phyloP scores from a whole-genome alignment of 768 basidiomycete species.

The Leccinellum albellum region DNA sequence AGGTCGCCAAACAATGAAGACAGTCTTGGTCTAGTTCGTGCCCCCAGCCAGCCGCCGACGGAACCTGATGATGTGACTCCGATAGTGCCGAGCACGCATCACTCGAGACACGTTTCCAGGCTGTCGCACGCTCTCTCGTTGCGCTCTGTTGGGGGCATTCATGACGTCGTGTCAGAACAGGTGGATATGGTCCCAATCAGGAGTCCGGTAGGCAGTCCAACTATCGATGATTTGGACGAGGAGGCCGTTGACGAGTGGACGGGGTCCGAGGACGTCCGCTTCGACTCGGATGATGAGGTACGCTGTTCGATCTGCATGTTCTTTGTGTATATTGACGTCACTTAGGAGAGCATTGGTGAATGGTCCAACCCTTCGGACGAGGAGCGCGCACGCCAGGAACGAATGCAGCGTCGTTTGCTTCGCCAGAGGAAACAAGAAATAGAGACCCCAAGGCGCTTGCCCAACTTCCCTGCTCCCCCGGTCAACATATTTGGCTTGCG shows the following conservation, averaged over 20 bases:
- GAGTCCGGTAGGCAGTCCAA: conserved; percentile 31
- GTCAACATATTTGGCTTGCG: conserved; percentile 43
- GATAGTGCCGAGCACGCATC: conserved; percentile 47
- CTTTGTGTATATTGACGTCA: conserved; percentile 6
- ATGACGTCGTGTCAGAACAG: conserved; percentile 31
- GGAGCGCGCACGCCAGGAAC: conserved; percentile 69
- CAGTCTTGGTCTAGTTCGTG: conserved; percentile 15
- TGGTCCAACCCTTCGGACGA: conserved; percentile 92
- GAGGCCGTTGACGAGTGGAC: conserved; percentile 71
- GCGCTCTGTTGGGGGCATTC: conserved; percentile 54
- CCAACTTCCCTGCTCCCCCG: conserved; percentile 79
- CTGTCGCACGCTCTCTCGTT: conserved; percentile 67
- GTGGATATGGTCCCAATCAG: conserved; percentile 30
- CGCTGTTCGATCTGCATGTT: conserved; percentile 14
- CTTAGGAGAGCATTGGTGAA: conserved; percentile 73
- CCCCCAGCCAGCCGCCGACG: conserved; percentile 24
- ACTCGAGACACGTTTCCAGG: conserved; percentile 68
- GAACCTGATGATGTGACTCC: conserved; percentile 44
- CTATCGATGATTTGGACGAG: conserved; percentile 34
- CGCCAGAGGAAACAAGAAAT: conserved; percentile 43
- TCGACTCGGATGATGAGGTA: conserved; percentile 69
- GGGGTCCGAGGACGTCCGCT: conserved; percentile 68
- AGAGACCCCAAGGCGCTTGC: conserved; percentile 67
- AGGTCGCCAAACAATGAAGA: conserved; percentile 38
- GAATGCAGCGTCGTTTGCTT: conserved; percentile 59